phyloP scores from a whole-genome alignment of 176 grass and related monocot species.

The Melocanna baccifera region DNA sequence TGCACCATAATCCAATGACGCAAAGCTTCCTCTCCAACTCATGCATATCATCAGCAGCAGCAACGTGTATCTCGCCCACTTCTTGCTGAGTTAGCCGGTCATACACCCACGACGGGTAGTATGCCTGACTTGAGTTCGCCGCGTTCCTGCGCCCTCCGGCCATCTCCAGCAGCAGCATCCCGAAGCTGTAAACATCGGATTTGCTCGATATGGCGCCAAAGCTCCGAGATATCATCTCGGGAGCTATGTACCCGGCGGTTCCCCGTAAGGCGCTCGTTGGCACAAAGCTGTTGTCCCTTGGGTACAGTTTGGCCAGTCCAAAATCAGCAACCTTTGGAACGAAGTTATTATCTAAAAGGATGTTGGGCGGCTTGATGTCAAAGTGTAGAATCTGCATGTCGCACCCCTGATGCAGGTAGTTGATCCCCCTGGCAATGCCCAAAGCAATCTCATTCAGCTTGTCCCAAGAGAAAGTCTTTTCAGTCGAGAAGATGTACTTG shows the following conservation, averaged over 20 bases:
- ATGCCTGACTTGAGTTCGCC: no score
- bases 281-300: conserved; percentile 23
- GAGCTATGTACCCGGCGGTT: conserved; percentile 56
- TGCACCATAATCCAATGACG: conserved; percentile 37
- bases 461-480: conserved; percentile 11
- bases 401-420: conserved; percentile 55
- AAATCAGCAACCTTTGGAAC: conserved; percentile 57
- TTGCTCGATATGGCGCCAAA: conserved; percentile 52
- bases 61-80: background rate
- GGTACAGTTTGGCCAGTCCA: conserved; percentile 41
- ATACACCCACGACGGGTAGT: no score
- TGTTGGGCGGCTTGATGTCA: conserved; percentile 28
- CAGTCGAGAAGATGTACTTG: conserved; percentile 46
- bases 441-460: conserved; percentile 50
- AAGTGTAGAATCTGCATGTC: conserved; percentile 68
- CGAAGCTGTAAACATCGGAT: conserved; percentile 39
- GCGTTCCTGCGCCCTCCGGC: no score
- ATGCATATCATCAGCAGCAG: background rate
- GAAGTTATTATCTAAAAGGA: conserved; percentile 37
- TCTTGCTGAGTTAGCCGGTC: no score
- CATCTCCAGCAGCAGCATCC: no score
- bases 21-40: conserved; percentile 42
- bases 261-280: conserved; percentile 23
- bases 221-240: conserved; percentile 42
- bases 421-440: conserved; percentile 42